phyloP scores from a whole-genome alignment of 148 eudicot genomes.

The Fallopia convolvulus region DNA sequence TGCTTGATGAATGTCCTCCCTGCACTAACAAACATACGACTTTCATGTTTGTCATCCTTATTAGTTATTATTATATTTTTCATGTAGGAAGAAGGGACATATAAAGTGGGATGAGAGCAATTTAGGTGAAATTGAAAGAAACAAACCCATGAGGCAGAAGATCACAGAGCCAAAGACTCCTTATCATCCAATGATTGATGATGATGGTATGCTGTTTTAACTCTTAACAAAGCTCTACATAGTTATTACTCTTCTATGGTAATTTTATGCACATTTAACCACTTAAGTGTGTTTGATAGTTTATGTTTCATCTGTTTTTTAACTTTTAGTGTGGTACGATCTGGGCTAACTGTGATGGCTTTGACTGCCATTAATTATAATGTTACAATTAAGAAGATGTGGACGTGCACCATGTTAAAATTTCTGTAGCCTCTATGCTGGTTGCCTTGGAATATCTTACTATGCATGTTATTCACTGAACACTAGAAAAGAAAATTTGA shows the following conservation, averaged over 20 bases:
- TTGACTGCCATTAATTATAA: neutral
- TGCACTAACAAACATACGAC: neutral
- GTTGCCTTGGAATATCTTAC: neutral
- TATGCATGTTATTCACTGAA: neutral
- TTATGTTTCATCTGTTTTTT: neutral
- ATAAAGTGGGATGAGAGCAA: slow-evolving; percentile 88
- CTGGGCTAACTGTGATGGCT: neutral
- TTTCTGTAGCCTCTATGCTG: neutral
- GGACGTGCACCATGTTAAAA: neutral
- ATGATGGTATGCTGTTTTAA: slow-evolving; percentile 42
- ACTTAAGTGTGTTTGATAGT: neutral
- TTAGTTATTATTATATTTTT: neutral
- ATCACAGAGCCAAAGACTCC: slow-evolving; percentile 98
- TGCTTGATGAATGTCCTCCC: neutral
- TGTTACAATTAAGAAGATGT: neutral
- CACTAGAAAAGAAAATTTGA: neutral
- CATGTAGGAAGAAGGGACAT: slow-evolving; percentile 36
- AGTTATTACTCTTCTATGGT: neutral
- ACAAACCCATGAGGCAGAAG: slow-evolving; percentile 94
- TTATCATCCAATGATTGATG: slow-evolving; percentile 74
- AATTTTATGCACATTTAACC: neutral
- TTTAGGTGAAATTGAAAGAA: slow-evolving; percentile 80
- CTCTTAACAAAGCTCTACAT: neutral
- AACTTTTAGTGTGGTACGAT: neutral
- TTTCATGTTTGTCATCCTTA: neutral